phyloP scores from a whole-genome alignment of 2,329 filamentous ascomycete genomes.

The Fusarium verticillioides region DNA sequence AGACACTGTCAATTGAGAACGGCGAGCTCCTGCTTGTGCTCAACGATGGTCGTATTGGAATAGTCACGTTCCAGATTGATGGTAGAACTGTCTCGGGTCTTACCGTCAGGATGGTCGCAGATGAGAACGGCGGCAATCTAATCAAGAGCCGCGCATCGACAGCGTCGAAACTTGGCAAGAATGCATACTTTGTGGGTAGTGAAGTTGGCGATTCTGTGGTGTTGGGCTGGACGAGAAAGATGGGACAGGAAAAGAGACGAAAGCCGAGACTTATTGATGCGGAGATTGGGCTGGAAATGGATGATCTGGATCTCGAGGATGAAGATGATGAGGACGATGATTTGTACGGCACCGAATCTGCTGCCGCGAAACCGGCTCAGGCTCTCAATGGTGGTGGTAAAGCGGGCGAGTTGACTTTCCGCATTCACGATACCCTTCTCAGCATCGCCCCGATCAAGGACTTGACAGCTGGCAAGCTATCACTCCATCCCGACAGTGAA shows the following conservation, averaged over 20 bases:
- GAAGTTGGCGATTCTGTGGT: slow-evolving; percentile 85
- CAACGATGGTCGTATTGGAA: slow-evolving; percentile 76
- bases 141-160: slow-evolving; percentile 74
- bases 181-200: slow-evolving; percentile 84
- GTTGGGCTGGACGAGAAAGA: slow-evolving; percentile 80
- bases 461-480: slow-evolving; percentile 73
- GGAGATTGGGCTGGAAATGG: slow-evolving; percentile 60
- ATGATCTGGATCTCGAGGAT: slow-evolving; percentile 65
- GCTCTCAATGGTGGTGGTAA: slow-evolving; percentile 56
- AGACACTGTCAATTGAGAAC: slow-evolving; percentile 78
- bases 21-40: slow-evolving; percentile 89
- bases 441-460: slow-evolving; percentile 85
- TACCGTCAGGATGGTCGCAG: slow-evolving; percentile 72
- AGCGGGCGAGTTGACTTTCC: slow-evolving; percentile 76
- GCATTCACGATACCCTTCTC: slow-evolving; percentile 78
- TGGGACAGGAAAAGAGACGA: slow-evolving; percentile 71
- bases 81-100: slow-evolving; percentile 92
- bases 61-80: slow-evolving; percentile 86
- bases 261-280: slow-evolving; percentile 70
- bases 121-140: slow-evolving; percentile 71
- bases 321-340: slow-evolving; percentile 74
- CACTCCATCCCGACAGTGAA: slow-evolving; percentile 56
- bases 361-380: slow-evolving; percentile 63
- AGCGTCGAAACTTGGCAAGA: slow-evolving; percentile 73
- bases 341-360: slow-evolving; percentile 71